These are phyloP conservation scores for Rhododendron ovatum DNA, from an alignment of 148 eudicot genomes.

Conservation along the genomic window DNA sequence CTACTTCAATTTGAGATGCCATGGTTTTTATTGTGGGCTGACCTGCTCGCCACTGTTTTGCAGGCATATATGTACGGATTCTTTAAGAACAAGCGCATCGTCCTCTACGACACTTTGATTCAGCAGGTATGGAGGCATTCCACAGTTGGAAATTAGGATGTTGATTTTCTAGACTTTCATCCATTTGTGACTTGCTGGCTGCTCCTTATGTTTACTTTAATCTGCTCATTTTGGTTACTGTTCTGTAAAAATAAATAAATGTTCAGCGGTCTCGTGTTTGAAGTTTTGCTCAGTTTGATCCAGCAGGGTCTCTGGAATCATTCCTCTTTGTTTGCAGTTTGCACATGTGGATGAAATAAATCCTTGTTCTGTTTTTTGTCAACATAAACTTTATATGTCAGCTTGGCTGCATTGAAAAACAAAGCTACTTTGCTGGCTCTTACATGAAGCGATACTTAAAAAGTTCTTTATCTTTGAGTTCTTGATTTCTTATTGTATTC, in stretches of 20 bases:
- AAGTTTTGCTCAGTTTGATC: not conserved
- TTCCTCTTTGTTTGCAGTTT: conserved; percentile 2
- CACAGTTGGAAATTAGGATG: not conserved
- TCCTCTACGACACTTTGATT: conserved; percentile 90
- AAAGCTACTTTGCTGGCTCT: not conserved
- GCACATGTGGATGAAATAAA: not conserved
- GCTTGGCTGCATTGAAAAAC: not conserved
- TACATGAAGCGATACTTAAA: not conserved
- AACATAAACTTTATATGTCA: too few species aligned
- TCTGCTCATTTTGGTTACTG: not conserved
- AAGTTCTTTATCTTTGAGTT: not conserved
- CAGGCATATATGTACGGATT: conserved; percentile 99
- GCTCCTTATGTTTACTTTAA: not conserved
- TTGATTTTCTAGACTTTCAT: not conserved
- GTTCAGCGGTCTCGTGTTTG: not conserved
- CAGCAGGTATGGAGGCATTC: conserved; percentile 62
- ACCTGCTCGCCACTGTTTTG: conserved; percentile 21
- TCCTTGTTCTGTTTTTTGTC: not conserved
- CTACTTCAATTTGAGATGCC: not conserved
- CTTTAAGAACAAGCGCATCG: conserved; percentile 96
- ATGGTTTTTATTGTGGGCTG: conserved; percentile 6
- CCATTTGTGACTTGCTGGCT: not conserved
- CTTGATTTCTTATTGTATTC: not conserved
- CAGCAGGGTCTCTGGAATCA: not conserved
- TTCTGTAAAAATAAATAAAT: not conserved